Evolutionary conservation across 139 green algal species (phyloP), one percentile per base, ranked within the genome.

Genomic region (Coelastrella sp.): DNA sequence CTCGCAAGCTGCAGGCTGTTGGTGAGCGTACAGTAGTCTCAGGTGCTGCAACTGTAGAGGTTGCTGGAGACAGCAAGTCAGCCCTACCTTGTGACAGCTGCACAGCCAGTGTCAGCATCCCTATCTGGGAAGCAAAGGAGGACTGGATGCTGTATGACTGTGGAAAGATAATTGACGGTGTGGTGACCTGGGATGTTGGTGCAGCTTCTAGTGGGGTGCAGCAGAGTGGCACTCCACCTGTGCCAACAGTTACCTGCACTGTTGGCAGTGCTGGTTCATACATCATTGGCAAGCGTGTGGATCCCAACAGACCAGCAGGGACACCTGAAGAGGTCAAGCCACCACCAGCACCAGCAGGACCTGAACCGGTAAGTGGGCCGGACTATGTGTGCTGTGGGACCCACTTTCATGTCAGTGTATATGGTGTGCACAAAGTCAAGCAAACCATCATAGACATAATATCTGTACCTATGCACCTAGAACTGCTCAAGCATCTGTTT

Each of bases 71-170:
- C 11, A 17, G 11, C 27, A 35, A 30, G 25, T 27, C n/a, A 2
- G 71, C 41, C 1, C 30, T 79, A 21, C 71, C 71, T 27, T 79
- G 71, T 53, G 71, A 60, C n/a, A 30, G n/a, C 41, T 79, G 71
- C 71, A 79, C 71, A 63, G 71, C 71, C 4, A 62, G 25, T 23
- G 25, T 79, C 23, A 60, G 21, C 41, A 62, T 79, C 19, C 71
- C 71, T 2, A 41, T 79, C 4, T 79, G 25, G 25, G 41, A 62
- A n/a, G 25, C 27, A 7, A 38, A 41, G 41, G 17, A 60, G n/a
- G n/a, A 13, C 41, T 21, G 21, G 40, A 79, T 41, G 71, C n/a
- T 79, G 71, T 79, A 79, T 37, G 40, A 79, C 3, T 79, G 71
- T 51, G 41, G n/a, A 9, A 35, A 37, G 6, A 40, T 79, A 27